A percentile compares a stretch with the other conserved stretches of the same genome.
Conservation (phyloP, 2,329 filamentous ascomycete genomes). For the Drechslerella stenobrocha region DNA sequence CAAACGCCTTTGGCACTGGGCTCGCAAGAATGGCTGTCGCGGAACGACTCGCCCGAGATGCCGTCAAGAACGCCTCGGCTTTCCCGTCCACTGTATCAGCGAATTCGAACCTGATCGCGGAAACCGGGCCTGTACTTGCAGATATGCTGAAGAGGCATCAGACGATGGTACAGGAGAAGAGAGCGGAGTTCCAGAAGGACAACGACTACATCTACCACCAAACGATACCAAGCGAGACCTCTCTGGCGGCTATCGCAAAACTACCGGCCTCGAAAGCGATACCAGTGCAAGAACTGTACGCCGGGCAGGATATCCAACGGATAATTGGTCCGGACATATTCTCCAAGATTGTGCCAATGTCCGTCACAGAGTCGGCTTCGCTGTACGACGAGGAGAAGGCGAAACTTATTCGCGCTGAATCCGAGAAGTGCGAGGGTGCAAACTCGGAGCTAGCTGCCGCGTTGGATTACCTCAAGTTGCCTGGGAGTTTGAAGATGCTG, state of each 20-base stretch:
- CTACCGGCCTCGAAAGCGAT: constrained; percentile 95
- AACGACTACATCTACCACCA: constrained; percentile 99
- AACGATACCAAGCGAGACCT: constrained; percentile 80
- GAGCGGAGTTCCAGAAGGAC: constrained; percentile 77
- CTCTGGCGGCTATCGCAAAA: constrained; percentile 79
- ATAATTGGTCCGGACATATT: constrained; percentile 98
- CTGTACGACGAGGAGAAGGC: constrained; percentile 98
- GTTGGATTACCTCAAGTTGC: constrained; percentile 87
- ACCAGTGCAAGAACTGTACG: constrained; percentile 92
- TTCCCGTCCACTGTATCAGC: constrained; percentile 80
- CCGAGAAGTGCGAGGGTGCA: constrained; percentile 86
- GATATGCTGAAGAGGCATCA: constrained; percentile 83
- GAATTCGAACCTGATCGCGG: constrained; percentile 79
- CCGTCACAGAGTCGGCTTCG: constrained; percentile 94
- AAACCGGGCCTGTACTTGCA: constrained; percentile 72
- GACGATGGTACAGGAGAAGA: constrained; percentile 76
- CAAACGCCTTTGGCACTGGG: constrained; percentile 80
- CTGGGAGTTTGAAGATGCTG: constrained; percentile 82
- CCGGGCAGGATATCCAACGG: constrained; percentile 92
- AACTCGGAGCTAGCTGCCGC: constrained; percentile 96
- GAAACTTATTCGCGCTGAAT: constrained; percentile 89
- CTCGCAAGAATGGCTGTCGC: constrained; percentile 81
- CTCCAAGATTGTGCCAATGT: constrained; percentile 91
- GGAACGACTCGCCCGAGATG: constrained; percentile 76
- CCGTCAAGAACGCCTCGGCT: constrained; percentile 71